Base-by-base conservation (phyloP, 495 filamentous ascomycete species). In the Lasiosphaeria ovina region DNA sequence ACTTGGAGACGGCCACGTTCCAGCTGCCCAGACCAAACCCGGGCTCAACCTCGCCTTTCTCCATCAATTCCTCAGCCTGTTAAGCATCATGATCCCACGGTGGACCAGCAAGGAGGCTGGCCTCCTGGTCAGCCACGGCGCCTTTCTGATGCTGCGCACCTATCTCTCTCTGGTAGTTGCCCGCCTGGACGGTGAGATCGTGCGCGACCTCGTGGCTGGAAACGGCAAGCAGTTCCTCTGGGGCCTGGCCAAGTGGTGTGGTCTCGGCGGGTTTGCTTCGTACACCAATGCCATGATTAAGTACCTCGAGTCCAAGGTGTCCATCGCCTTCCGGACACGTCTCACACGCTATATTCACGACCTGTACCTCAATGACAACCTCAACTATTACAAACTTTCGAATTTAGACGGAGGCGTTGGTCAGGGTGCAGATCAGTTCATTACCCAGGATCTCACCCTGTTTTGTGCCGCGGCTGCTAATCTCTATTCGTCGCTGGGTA, bases 201-300 rank as follows among this genome's bases (percentile, higher is more conserved):
- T 98, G 31, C 83, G 95, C 58, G 95, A 98, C 75, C 78, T 99
- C 11, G 93, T 99, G 34, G 92, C 92, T 9, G 95, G 93, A 12
- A 96, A 97, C 72, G 92, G 94, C 10, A 90, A 82, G 59, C 78
- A 83, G 9, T 99, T 99, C 72, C 77, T 92, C 31, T 91, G 87
- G 88, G 95, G 95, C 31, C 87, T 99, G 57, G 68, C 88, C 52
- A 97, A 97, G 76, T 85, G 81, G 81, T 82, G 79, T 61, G 82
- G 82, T 1, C 72, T 81, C 42, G 85, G 86, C 48, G 82, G 81
- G 45, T 83, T 96, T 64, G 90, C 90, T 16, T 92, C 90, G 1
- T 96, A 96, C 69, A 95, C 91, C 42, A 97, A 97, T 71, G 90
- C 92, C 42, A 93, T 92, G 87, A 98, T 99, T 76, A 97, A 97